These are phyloP conservation scores for Conringia planisiliqua DNA, from an alignment of 345 rosid species.

Conservation along the genomic window DNA sequence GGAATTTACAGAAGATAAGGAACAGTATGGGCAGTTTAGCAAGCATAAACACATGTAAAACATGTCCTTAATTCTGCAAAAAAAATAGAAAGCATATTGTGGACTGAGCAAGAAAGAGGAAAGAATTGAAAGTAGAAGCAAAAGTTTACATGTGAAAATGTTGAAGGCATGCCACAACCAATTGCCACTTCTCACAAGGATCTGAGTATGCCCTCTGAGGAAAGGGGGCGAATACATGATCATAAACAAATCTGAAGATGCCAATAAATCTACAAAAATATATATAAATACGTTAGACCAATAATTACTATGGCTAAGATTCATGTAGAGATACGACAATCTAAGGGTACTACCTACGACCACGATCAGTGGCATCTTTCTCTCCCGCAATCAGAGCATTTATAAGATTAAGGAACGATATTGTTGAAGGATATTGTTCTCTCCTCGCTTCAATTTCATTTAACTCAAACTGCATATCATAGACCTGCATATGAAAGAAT, in stretches of 20 bases:
- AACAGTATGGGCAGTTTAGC: neutral
- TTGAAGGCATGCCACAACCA: constrained; percentile 88
- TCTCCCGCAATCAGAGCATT: constrained; percentile 87
- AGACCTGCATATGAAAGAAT: constrained; percentile 51
- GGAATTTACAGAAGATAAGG: neutral
- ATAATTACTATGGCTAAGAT: constrained; percentile 17
- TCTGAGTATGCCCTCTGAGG: constrained; percentile 95
- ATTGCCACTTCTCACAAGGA: constrained; percentile 92
- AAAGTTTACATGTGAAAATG: constrained; percentile 84
- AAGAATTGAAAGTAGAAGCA: neutral
- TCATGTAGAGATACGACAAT: constrained; percentile 6
- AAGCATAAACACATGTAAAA: neutral
- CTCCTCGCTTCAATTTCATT: constrained; percentile 97
- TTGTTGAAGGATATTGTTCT: constrained; percentile 86
- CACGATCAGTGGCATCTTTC: constrained; percentile 80
- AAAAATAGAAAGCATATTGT: neutral
- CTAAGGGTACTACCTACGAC: constrained; percentile 60
- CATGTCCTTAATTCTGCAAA: constrained; percentile 1
- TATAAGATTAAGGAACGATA: constrained; percentile 83
- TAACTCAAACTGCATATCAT: constrained; percentile 95
- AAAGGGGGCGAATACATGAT: constrained; percentile 90
- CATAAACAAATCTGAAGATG: constrained; percentile 82
- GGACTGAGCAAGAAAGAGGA: neutral
- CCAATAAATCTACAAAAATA: constrained; percentile 75
- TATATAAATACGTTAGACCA: constrained; percentile 18